Conservation (phyloP, 257 asterid genomes). For the Solanum gracilifrons region DNA sequence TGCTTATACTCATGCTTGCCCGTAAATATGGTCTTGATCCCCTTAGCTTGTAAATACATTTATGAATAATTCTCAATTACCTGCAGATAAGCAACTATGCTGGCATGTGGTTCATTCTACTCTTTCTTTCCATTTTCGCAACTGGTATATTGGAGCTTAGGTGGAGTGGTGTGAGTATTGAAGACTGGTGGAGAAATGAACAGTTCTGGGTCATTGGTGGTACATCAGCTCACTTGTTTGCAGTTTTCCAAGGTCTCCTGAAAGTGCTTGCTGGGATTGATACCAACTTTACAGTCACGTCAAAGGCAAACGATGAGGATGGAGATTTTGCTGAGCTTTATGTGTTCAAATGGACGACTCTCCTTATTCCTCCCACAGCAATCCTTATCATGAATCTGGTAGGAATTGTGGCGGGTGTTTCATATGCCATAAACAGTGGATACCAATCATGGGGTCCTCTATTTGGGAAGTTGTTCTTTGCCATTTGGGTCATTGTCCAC, state of each 20-base stretch:
- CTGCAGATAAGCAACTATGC: constrained; percentile 85
- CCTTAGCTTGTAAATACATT: neutral
- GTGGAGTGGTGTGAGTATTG: constrained; percentile 82
- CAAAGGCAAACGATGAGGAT: constrained; percentile 73
- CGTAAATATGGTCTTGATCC: neutral
- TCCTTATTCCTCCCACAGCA: constrained; percentile 83
- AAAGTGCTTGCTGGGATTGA: constrained; percentile 89
- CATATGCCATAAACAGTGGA: constrained; percentile 75
- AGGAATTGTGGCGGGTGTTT: constrained; percentile 87
- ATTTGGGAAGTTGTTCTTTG: constrained; percentile 64
- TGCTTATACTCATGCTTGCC: neutral
- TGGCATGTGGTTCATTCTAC: constrained; percentile 81
- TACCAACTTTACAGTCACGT: constrained; percentile 80
- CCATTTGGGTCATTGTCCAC: constrained; percentile 88
- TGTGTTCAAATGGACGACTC: constrained; percentile 82
- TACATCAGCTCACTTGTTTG: constrained; percentile 89
- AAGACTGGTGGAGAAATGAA: constrained; percentile 97
- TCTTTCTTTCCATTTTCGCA: constrained; percentile 63
- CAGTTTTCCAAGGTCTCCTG: constrained; percentile 86
- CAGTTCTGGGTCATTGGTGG: constrained; percentile 98
- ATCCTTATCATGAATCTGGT: constrained; percentile 66
- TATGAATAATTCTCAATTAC: neutral
- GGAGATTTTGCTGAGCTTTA: constrained; percentile 75
- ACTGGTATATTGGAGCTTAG: constrained; percentile 80
- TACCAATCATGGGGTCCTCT: constrained; percentile 93